Conservation (phyloP, 305 asterid species). For the Petunia hybrid region DNA sequence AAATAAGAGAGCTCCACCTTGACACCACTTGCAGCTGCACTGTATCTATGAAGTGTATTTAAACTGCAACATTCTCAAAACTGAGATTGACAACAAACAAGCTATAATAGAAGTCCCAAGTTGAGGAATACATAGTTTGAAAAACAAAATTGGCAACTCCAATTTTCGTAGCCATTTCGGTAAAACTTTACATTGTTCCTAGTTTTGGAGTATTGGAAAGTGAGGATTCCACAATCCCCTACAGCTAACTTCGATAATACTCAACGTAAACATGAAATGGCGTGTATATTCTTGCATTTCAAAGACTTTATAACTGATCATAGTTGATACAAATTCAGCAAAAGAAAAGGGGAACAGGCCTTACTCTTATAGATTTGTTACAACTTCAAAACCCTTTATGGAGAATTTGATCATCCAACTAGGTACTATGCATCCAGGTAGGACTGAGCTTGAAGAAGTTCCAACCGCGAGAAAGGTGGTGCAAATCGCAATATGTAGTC, state of each 20-base stretch:
- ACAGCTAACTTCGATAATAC: not conserved
- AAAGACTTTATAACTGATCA: constrained; percentile 6
- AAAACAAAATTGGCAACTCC: not conserved
- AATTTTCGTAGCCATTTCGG: not conserved
- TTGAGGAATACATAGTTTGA: not conserved
- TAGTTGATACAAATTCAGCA: constrained; percentile 1
- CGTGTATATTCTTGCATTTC: not conserved
- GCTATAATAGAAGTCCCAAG: not conserved
- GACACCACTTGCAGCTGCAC: too few species aligned
- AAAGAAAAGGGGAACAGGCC: not conserved
- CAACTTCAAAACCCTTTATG: not conserved
- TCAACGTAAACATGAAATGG: not conserved
- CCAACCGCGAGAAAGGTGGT: constrained; percentile 69
- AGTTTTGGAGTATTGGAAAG: not conserved
- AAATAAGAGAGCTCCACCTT: too few species aligned
- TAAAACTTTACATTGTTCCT: not conserved
- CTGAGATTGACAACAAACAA: not conserved
- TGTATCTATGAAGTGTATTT: too few species aligned
- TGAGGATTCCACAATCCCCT: not conserved
- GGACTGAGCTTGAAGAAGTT: constrained; percentile 87
- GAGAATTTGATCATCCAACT: not conserved
- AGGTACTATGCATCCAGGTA: constrained; percentile 64
- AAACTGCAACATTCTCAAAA: not conserved
- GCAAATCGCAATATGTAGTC: constrained; percentile 84
- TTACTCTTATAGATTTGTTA: not conserved